These are phyloP conservation scores for Arachis monticola DNA, from an alignment of 331 rosid genomes.

Conservation along the genomic window DNA sequence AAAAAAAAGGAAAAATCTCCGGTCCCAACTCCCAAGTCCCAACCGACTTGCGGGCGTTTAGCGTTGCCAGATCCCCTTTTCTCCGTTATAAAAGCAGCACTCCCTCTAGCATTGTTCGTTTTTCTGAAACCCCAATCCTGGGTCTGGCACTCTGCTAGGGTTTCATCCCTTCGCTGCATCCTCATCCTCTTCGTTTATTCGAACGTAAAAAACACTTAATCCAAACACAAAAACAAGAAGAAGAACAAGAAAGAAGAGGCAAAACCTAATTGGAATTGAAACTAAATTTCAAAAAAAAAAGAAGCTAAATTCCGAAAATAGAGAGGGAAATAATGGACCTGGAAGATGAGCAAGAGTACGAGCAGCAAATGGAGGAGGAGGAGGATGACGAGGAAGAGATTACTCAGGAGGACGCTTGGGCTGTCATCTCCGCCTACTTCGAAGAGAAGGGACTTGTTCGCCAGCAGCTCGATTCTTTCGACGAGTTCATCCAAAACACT, in stretches of 20 bases:
- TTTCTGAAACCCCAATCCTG: neutral
- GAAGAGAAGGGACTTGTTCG: conserved; percentile 96
- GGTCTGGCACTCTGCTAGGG: conserved; percentile 30
- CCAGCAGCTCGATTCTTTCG: conserved; percentile 95
- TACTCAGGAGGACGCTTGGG: conserved; percentile 98
- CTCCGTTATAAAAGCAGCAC: conserved; percentile 2
- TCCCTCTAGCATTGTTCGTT: fast-evolving
- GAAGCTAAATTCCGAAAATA: neutral
- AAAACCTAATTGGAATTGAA: conserved; percentile 10
- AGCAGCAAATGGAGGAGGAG: conserved; percentile 64
- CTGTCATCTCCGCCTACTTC: conserved; percentile 93
- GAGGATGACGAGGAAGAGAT: conserved; percentile 86
- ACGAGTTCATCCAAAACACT: conserved; percentile 94
- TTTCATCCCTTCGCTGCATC: neutral
- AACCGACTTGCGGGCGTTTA: neutral
- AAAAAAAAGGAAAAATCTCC: no score
- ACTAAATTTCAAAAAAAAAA: neutral
- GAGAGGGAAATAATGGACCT: conserved; percentile 60
- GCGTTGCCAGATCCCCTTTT: neutral
- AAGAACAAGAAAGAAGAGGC: neutral
- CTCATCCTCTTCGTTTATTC: neutral
- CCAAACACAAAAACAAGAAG: neutral
- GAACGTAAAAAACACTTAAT: neutral
- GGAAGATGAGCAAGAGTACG: conserved; percentile 86
- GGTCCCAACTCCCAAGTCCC: no score